These are phyloP conservation scores for Entamoeba histolytica DNA, from an alignment of 208 protist genomes.

Conservation along the genomic window DNA sequence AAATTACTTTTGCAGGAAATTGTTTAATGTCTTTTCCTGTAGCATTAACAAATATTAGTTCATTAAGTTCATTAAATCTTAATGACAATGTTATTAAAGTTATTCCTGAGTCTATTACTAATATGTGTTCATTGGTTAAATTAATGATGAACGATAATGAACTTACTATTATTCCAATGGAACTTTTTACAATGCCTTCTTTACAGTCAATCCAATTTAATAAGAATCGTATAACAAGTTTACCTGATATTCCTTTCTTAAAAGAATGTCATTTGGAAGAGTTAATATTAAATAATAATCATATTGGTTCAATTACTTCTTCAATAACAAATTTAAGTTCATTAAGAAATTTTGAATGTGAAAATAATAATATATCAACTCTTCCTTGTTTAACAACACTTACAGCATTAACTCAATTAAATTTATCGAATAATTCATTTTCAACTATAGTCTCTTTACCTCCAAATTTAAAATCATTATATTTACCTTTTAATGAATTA, in stretches of 20 bases:
- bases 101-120: background rate
- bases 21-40: background rate
- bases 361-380: background rate
- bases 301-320: background rate
- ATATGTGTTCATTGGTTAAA: background rate
- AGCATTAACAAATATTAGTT: background rate
- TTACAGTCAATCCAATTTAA: background rate
- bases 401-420: background rate
- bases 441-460: background rate
- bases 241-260: too few relatives aligned
- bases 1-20: too few relatives aligned
- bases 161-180: background rate
- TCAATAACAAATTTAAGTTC: background rate
- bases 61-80: background rate
- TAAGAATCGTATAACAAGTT: background rate
- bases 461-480: background rate
- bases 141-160: background rate
- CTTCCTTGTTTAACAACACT: background rate
- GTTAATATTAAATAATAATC: background rate
- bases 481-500: background rate
- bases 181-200: background rate
- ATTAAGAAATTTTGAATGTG: background rate
- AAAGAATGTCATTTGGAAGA: background rate
- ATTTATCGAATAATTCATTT: background rate
- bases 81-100: background rate